Evolutionary conservation across 805 yeast genomes (phyloP).

Genomic region (Hanseniaspora valbyensis): DNA sequence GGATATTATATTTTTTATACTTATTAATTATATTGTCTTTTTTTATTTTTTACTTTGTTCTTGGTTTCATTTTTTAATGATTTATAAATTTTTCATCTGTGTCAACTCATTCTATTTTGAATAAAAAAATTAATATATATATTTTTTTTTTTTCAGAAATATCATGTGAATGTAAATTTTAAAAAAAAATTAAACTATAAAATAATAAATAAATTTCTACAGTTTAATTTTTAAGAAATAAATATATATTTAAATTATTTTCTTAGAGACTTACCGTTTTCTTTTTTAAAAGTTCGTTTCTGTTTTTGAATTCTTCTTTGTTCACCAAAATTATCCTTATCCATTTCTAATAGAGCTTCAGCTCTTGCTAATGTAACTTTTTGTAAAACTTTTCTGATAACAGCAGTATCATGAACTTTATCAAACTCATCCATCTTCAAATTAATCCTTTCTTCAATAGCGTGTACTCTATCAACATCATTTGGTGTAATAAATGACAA

Average conservation of each 20-base stretch:
- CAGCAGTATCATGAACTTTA: constrained; percentile 59
- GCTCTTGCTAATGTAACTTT: constrained; percentile 72
- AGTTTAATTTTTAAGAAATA: too few species aligned
- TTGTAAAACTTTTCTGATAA: constrained; percentile 61
- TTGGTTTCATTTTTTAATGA: too few species aligned
- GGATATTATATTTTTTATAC: too few species aligned
- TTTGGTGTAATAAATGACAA: constrained; percentile 74
- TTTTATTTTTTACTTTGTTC: too few species aligned
- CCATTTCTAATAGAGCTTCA: constrained; percentile 90
- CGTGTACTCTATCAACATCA: constrained; percentile 68
- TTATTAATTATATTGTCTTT: too few species aligned
- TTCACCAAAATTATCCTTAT: constrained; percentile 78
- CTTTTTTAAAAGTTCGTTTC: constrained; percentile 25
- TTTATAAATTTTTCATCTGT: too few species aligned
- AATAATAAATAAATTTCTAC: too few species aligned
- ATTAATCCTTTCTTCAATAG: constrained; percentile 77
- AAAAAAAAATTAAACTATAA: too few species aligned
- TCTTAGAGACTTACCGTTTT: constrained; percentile 17
- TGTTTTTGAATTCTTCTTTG: constrained; percentile 37
- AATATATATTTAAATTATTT: not conserved
- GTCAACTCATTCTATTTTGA: too few species aligned
- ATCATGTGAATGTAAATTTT: too few species aligned
- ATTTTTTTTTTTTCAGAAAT: too few species aligned
- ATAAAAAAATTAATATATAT: too few species aligned
- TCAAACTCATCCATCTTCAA: constrained; percentile 69